These are phyloP conservation scores for Trichosporon ovoides DNA, from an alignment of 1,284 basidiomycete species.

Conservation along the genomic window DNA sequence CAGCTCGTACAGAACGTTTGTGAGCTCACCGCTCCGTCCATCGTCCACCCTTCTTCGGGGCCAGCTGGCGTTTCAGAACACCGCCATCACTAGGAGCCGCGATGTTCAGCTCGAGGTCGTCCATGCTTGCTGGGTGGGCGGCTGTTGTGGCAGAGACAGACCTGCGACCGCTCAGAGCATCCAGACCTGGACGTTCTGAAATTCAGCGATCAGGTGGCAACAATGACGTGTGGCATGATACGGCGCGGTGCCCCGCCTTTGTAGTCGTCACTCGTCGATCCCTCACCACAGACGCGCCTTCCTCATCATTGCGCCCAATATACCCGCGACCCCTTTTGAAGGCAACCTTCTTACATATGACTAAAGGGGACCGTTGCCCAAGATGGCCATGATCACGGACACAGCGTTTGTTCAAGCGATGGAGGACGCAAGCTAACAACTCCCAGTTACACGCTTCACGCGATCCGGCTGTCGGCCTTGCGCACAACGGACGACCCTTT, in stretches of 20 bases:
- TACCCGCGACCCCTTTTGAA: not conserved
- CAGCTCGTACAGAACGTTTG: not conserved
- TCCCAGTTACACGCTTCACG: conserved; percentile 74
- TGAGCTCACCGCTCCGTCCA: conserved; percentile 80
- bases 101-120: conserved; percentile 50
- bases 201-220: not conserved
- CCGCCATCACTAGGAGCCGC: conserved; percentile 26
- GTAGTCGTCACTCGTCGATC: conserved; percentile 1
- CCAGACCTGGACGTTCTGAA: not conserved
- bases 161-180: not conserved
- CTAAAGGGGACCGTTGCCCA: conserved; percentile 8
- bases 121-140: conserved; percentile 25
- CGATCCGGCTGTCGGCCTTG: conserved; percentile 78
- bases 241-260: conserved; percentile 8
- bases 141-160: not conserved
- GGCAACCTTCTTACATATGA: conserved; percentile 1
- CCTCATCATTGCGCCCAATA: not conserved
- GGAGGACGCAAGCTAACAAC: not conserved
- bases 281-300: not conserved
- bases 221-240: not conserved
- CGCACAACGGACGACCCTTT: conserved; percentile 79
- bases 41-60: conserved; percentile 61
- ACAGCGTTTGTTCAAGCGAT: conserved; percentile 27
- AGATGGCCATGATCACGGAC: conserved; percentile 48
- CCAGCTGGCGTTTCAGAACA: conserved; percentile 19